Conservation (phyloP, 2,329 filamentous ascomycete genomes). For the Hymenoscyphus infarciens region DNA sequence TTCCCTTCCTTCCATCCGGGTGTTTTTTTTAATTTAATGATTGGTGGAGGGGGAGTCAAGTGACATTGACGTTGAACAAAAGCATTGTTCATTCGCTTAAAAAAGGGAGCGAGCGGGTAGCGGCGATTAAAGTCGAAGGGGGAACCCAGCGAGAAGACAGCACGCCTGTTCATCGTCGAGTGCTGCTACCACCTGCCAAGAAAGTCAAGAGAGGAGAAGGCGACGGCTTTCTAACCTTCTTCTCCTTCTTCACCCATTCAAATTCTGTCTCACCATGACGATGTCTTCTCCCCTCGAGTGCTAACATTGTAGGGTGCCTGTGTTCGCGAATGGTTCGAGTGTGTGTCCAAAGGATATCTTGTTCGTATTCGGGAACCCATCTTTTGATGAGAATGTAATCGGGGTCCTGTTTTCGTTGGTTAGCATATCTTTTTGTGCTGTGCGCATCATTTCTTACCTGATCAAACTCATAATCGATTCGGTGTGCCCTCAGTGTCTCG, state of each 20-base stretch:
- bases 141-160: too few species aligned
- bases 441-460: conserved; percentile 41
- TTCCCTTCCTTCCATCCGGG: too few species aligned
- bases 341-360: conserved; percentile 69
- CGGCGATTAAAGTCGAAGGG: too few species aligned
- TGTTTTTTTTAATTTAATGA: too few species aligned
- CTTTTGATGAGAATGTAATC: conserved; percentile 71
- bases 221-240: conserved; percentile 30
- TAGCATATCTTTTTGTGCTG: conserved; percentile 31
- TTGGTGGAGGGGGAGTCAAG: too few species aligned
- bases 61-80: too few species aligned
- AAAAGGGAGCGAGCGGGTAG: too few species aligned
- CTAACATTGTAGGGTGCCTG: conserved; percentile 23
- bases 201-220: conserved; percentile 33
- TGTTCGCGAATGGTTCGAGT: conserved; percentile 51
- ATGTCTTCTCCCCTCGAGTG: conserved; percentile 28
- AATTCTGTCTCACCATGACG: conserved; percentile 29
- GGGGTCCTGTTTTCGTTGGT: conserved; percentile 50
- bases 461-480: conserved; percentile 57
- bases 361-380: conserved; percentile 68
- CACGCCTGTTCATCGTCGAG: background rate
- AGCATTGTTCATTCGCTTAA: too few species aligned
- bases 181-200: conserved; percentile 30
- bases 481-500: conserved; percentile 54
- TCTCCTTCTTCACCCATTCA: conserved; percentile 33